Percentiles rank a stretch among this genome's conserved stretches.
Conservation (phyloP, 768 basidiomycete genomes). For the Suillus ampliporus region DNA sequence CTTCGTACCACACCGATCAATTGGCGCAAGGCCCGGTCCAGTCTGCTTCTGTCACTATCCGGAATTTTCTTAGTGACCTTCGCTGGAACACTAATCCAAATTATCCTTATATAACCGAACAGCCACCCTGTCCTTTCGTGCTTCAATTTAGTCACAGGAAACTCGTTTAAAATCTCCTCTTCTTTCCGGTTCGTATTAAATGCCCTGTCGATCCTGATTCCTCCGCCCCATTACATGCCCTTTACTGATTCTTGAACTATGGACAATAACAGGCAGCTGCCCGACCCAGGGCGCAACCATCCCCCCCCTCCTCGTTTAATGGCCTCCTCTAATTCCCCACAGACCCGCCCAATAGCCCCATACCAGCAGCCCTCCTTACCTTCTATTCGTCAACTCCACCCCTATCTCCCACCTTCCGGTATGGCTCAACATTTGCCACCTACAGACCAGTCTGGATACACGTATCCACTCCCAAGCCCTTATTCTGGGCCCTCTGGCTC, state of each 20-base stretch:
- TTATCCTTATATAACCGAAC: slow-evolving; percentile 34
- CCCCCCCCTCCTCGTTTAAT: slow-evolving; percentile 32
- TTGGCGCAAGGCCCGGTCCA: slow-evolving; percentile 33
- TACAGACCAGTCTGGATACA: slow-evolving; percentile 32
- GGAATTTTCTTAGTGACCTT: slow-evolving; percentile 31
- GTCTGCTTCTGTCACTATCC: slow-evolving; percentile 29
- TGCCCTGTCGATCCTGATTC: slow-evolving; percentile 27
- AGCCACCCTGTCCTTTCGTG: slow-evolving; percentile 27
- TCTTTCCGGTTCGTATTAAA: slow-evolving; percentile 28
- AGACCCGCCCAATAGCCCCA: slow-evolving; percentile 32
- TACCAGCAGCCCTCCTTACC: slow-evolving; percentile 51
- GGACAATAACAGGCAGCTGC: slow-evolving; percentile 45
- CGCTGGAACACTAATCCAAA: slow-evolving; percentile 28
- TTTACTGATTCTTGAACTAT: slow-evolving; percentile 33
- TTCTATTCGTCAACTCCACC: slow-evolving; percentile 72
- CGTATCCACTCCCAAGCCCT: slow-evolving; percentile 29
- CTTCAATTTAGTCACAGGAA: slow-evolving; percentile 24
- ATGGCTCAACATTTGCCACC: slow-evolving; percentile 34
- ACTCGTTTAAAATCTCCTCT: slow-evolving; percentile 28
- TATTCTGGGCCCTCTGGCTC: slow-evolving; percentile 31
- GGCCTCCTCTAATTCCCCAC: slow-evolving; percentile 30
- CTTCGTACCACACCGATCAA: slow-evolving; percentile 27
- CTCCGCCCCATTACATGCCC: slow-evolving; percentile 8
- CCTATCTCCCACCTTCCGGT: slow-evolving; percentile 62
- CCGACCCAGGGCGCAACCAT: slow-evolving; percentile 37